These are phyloP conservation scores for Penicillium glabrum DNA, from an alignment of 2,329 filamentous ascomycete species.

Conservation along the genomic window DNA sequence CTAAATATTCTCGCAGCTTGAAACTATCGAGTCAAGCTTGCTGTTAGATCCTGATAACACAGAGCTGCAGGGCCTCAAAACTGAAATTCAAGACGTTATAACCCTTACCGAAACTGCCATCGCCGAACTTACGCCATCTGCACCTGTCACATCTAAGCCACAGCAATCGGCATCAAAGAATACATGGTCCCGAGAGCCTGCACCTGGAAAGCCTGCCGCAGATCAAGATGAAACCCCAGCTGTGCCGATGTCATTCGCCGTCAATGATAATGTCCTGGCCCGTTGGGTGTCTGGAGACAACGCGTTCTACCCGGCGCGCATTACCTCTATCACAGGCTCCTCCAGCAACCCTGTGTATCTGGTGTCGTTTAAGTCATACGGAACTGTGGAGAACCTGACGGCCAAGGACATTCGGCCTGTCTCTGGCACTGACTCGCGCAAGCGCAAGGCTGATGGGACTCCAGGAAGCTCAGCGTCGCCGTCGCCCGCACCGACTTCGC, in stretches of 20 bases:
- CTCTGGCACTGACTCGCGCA: constrained; percentile 63
- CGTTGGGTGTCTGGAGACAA: constrained; percentile 91
- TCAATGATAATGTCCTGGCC: constrained; percentile 87
- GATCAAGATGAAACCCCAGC: constrained; percentile 52
- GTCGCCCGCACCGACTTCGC: constrained; percentile 41
- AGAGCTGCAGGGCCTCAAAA: constrained; percentile 73
- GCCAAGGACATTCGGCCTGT: constrained; percentile 82
- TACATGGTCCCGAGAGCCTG: constrained; percentile 76
- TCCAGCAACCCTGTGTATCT: constrained; percentile 88
- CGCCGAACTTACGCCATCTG: constrained; percentile 68
- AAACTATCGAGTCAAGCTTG: constrained; percentile 72
- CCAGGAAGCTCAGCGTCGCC: constrained; percentile 53
- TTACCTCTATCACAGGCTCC: constrained; percentile 91
- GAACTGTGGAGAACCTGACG: constrained; percentile 74
- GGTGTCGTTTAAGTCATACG: constrained; percentile 91
- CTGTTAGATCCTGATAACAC: constrained; percentile 77
- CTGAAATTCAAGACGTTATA: constrained; percentile 81
- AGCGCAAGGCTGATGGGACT: constrained; percentile 82
- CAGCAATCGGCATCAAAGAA: constrained; percentile 59
- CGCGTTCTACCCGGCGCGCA: constrained; percentile 85
- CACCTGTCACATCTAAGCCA: constrained; percentile 45
- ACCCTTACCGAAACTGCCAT: constrained; percentile 75
- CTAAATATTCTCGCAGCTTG: constrained; percentile 57
- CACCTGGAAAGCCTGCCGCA: constrained; percentile 47
- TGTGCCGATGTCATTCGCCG: constrained; percentile 64